Percentiles rank a stretch among this genome's conserved stretches.
These are phyloP conservation scores for Erythrophleum fordii DNA, from an alignment of 306 rosid genomes.

Conservation along the genomic window DNA sequence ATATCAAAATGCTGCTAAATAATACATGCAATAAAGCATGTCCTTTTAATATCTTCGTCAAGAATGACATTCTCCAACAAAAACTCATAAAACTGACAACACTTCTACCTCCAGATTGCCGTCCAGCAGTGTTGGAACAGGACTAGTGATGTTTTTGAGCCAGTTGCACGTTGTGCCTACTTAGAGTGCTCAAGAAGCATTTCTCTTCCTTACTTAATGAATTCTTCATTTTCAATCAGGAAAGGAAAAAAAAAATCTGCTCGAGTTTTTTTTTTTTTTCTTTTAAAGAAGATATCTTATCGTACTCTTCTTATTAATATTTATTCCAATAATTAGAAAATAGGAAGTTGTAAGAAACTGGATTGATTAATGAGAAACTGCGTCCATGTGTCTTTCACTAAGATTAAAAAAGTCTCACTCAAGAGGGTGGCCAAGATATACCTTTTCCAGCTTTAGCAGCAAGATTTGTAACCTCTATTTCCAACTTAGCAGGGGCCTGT, in stretches of 20 bases:
- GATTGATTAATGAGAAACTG: slow-evolving; percentile 13
- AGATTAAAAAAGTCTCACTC: slow-evolving; percentile 26
- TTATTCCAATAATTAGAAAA: background rate
- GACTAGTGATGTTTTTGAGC: background rate
- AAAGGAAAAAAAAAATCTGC: background rate
- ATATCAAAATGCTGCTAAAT: background rate
- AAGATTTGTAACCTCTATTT: slow-evolving; percentile 94
- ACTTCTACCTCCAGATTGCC: background rate
- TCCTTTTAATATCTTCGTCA: background rate
- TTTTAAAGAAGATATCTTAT: background rate
- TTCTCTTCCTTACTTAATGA: background rate
- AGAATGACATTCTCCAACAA: background rate
- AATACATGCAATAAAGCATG: background rate
- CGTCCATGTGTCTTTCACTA: background rate
- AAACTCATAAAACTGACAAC: background rate
- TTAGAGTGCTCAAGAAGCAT: background rate
- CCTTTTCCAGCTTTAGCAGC: slow-evolving; percentile 99
- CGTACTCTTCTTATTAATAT: background rate
- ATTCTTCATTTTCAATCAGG: background rate
- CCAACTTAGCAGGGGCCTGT: slow-evolving; percentile 91
- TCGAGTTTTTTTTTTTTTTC: no score
- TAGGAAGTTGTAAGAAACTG: slow-evolving; percentile 7
- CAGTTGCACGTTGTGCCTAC: background rate
- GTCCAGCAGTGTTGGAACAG: background rate
- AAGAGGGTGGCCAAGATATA: slow-evolving; percentile 38